Base-by-base conservation (phyloP, 495 filamentous ascomycete species). In the Penicillium paradoxum region DNA sequence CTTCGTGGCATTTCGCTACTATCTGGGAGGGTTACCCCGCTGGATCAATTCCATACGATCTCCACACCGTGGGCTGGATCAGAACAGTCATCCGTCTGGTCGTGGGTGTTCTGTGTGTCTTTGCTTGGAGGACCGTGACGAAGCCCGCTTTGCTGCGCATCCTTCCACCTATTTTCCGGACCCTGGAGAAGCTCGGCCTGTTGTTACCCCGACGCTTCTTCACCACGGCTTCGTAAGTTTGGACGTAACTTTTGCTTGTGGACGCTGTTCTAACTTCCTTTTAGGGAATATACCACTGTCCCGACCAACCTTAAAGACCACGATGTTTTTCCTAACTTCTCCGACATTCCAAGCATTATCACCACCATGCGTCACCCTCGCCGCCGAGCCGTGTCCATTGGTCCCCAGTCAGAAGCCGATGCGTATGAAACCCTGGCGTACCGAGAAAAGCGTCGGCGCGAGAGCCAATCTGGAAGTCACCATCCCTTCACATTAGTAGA, bases 371-470 rank as follows among this genome's bases (percentile, higher is more conserved):
- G 89, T 14, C 85, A 93, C 58, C 89, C 89, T 0, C 76, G 87
- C 17, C 79, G 83, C 53, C 80, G 93, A n/a, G 83, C 89, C 33
- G 83, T 97, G 19, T 96, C 90, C 19, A 79, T 98, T 29, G 93
- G 93, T 0, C 93, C 93, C 6, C 93, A 97, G 70, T 96, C 91
- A 22, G 89, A 87, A 51, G 93, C 93, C 3, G 93, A 98, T 67
- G 93, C 91, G 6, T 96, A 96, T 63, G 93, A 98, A 72, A 90
- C 89, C 15, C 73, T 97, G 18, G 93, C 93, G n/a, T 96, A 92
- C 60, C 82, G 91, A 2, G 89, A 95, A 65, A 83, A 89, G 59
- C 81, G 80, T 56, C 77, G 91, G 57, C 76, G 88, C 36, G 88
- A 96, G 65, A 96, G 88, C 58, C 72, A 84, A 30, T 73, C 73